These are phyloP conservation scores for Coniella lustricola DNA, from an alignment of 2,329 filamentous ascomycete species.

Conservation along the genomic window DNA sequence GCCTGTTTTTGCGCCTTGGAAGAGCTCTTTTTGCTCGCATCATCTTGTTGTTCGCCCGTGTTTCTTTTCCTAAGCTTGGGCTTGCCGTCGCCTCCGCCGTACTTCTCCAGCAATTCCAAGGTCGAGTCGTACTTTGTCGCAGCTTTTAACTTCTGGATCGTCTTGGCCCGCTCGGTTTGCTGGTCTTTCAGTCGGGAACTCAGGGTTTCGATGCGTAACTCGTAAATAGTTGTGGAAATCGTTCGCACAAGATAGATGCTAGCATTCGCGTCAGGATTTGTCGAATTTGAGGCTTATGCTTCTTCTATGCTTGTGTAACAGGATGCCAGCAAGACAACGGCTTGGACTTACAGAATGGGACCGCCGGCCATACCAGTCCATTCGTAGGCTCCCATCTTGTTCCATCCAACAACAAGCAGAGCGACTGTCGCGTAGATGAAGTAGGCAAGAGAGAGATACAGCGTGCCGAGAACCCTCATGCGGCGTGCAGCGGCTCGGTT, in stretches of 20 bases:
- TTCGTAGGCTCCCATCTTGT: conserved; percentile 68
- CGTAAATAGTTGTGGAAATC: conserved; percentile 63
- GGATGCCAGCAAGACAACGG: too few species aligned
- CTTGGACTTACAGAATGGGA: conserved; percentile 47
- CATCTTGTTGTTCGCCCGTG: conserved; percentile 18
- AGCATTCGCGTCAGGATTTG: not conserved
- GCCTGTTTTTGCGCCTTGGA: conserved; percentile 14
- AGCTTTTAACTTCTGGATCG: conserved; percentile 89
- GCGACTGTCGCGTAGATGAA: conserved; percentile 79
- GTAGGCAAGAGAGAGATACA: conserved; percentile 88
- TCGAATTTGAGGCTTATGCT: too few species aligned
- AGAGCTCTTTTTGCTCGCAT: conserved; percentile 14
- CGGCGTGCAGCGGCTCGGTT: conserved; percentile 67
- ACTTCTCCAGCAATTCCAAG: conserved; percentile 87
- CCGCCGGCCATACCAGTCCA: conserved; percentile 72
- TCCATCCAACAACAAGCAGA: conserved; percentile 76
- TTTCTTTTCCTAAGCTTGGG: conserved; percentile 25
- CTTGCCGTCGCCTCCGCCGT: conserved; percentile 61
- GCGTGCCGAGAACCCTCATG: conserved; percentile 76
- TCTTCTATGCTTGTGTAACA: too few species aligned
- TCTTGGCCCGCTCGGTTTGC: conserved; percentile 72
- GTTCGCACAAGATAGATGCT: conserved; percentile 69
- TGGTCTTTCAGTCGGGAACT: conserved; percentile 65
- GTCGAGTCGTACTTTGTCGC: conserved; percentile 96
- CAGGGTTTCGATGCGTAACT: conserved; percentile 68